phyloP scores from a whole-genome alignment of 352 stramenopile genomes.

The Halophytophthora polymorphica region DNA sequence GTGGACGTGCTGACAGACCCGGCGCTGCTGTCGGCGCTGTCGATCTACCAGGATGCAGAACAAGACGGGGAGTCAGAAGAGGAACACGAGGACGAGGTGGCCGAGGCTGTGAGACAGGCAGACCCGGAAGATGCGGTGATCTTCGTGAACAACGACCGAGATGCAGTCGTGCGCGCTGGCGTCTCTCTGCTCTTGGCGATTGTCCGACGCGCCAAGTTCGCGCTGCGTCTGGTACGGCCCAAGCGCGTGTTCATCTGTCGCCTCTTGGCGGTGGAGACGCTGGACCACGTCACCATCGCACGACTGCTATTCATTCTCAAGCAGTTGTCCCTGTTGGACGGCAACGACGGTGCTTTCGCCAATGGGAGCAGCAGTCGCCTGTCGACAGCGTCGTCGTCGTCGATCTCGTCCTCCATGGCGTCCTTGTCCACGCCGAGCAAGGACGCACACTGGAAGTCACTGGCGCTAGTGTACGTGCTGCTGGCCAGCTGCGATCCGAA shows the following conservation, averaged over 20 bases:
- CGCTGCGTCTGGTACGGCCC: conserved; percentile 53
- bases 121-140: conserved; percentile 64
- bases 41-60: conserved; percentile 13
- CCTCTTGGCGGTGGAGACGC: conserved; percentile 62
- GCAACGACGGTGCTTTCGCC: conserved; percentile 2
- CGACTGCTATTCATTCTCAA: conserved; percentile 64
- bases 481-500: conserved; percentile 77
- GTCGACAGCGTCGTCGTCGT: conserved; percentile 9
- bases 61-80: conserved; percentile 20
- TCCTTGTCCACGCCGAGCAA: conserved; percentile 27
- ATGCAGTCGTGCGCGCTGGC: conserved; percentile 66
- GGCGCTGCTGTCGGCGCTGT: conserved; percentile 48
- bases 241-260: conserved; percentile 75
- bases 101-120: conserved; percentile 9
- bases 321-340: conserved; percentile 54
- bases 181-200: conserved; percentile 70
- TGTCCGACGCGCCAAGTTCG: conserved; percentile 66
- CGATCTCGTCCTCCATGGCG: conserved; percentile 12
- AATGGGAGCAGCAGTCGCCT: conserved; percentile 4
- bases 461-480: conserved; percentile 67
- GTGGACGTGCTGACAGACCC: conserved; percentile 62
- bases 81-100: conserved; percentile 33
- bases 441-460: conserved; percentile 66
- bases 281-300: conserved; percentile 72
- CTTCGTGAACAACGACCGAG: conserved; percentile 55